Conservation (phyloP, 1,139 yeast genomes). For the Kodamaea fungicola region DNA sequence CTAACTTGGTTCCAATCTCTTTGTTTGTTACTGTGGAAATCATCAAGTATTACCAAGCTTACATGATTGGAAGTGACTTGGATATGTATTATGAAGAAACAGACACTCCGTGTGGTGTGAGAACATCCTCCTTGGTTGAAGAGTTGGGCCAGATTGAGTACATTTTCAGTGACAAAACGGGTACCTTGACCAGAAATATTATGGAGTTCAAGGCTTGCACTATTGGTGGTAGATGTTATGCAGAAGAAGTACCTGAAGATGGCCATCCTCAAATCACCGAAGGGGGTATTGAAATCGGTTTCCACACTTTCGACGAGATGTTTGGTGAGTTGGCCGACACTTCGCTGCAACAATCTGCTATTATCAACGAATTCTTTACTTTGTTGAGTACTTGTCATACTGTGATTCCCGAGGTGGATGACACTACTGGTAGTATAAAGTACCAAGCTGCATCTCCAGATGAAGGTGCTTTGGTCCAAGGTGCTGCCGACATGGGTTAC, state of each 20-base stretch:
- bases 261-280: conserved; percentile 66
- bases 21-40: conserved; percentile 93
- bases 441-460: conserved; percentile 99
- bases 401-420: conserved; percentile 85
- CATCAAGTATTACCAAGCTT: conserved; percentile 93
- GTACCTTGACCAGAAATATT: conserved; percentile 89
- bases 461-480: conserved; percentile 97
- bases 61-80: conserved; percentile 86
- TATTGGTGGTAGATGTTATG: conserved; percentile 88
- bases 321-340: conserved; percentile 46
- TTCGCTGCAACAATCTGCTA: conserved; percentile 48
- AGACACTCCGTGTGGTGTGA: conserved; percentile 91
- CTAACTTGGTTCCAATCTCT: conserved; percentile 93
- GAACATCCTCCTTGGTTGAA: conserved; percentile 93
- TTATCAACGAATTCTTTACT: conserved; percentile 80
- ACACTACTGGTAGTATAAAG: conserved; percentile 59
- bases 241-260: conserved; percentile 89
- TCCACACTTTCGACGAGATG: conserved; percentile 67
- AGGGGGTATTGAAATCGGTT: conserved; percentile 85
- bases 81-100: conserved; percentile 86
- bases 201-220: conserved; percentile 97
- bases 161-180: conserved; percentile 94
- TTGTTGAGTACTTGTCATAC: conserved; percentile 93
- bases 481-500: conserved; percentile 88
- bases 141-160: conserved; percentile 95